phyloP scores from a whole-genome alignment of 208 protist species.

The Vickermania spadyakhi region DNA sequence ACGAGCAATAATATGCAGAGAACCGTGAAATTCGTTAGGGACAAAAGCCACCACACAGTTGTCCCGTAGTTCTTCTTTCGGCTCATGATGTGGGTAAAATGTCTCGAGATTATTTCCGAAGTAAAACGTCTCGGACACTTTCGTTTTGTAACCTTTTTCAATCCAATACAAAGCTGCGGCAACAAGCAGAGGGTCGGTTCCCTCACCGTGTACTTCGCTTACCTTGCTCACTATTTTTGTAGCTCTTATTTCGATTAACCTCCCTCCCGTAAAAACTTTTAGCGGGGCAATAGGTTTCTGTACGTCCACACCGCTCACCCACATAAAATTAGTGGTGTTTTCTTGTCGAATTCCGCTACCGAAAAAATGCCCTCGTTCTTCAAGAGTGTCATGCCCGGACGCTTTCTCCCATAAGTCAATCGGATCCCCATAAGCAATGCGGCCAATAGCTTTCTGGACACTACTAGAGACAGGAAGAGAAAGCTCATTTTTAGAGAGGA shows the following conservation, averaged over 20 bases:
- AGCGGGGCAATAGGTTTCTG: conserved; percentile 66
- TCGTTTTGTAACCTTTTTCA: conserved; percentile 23
- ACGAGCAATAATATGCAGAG: conserved; percentile 57
- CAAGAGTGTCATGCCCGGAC: conserved; percentile 9
- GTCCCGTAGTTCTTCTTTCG: conserved; percentile 32
- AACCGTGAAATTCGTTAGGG: conserved; percentile 62
- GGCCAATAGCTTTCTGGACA: conserved; percentile 32
- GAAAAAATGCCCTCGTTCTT: conserved; percentile 1
- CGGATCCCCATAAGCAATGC: conserved; percentile 74
- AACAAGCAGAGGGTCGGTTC: conserved; percentile 65
- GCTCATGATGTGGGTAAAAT: conserved; percentile 79
- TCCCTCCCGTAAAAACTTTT: conserved; percentile 59
- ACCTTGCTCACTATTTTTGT: conserved; percentile 48
- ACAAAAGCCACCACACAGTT: conserved; percentile 69
- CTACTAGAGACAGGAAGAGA: conserved; percentile 14
- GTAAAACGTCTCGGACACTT: conserved; percentile 85
- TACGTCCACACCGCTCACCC: conserved; percentile 58
- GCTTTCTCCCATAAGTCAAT: conserved; percentile 71
- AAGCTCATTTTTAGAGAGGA: conserved; percentile 39
- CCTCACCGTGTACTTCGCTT: conserved; percentile 51
- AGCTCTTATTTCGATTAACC: conserved; percentile 40
- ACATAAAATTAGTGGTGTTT: conserved; percentile 35
- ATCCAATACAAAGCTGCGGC: conserved; percentile 53
- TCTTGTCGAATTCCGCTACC: conserved; percentile 1
- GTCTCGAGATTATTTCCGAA: conserved; percentile 71